phyloP scores from a whole-genome alignment of 768 basidiomycete species.

The Amanita molliuscula region DNA sequence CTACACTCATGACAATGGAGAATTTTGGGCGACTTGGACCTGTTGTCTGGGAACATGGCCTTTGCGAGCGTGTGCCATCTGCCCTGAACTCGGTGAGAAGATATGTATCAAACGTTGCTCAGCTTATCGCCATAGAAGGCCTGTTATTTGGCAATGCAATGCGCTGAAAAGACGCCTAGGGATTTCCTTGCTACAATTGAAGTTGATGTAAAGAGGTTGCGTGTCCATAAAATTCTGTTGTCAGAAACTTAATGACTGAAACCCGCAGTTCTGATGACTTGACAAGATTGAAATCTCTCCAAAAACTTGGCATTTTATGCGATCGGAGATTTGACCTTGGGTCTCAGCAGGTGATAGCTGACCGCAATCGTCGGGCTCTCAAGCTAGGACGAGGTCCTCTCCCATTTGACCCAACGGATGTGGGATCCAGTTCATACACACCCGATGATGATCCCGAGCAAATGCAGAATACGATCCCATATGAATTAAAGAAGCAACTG shows the following conservation, averaged over 20 bases:
- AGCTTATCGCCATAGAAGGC: conserved; percentile 22
- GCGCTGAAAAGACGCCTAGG: conserved; percentile 48
- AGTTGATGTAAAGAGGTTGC: conserved; percentile 45
- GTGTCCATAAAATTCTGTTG: not conserved
- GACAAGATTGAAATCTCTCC: conserved; percentile 41
- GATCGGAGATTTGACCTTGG: conserved; percentile 65
- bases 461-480: conserved; percentile 42
- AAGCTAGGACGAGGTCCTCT: conserved; percentile 60
- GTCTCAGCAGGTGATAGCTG: conserved; percentile 48
- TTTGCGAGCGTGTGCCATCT: conserved; percentile 31
- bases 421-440: conserved; percentile 53
- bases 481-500: conserved; percentile 54
- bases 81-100: conserved; percentile 35
- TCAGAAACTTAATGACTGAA: conserved; percentile 1
- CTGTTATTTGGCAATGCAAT: conserved; percentile 64
- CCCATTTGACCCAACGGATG: conserved; percentile 67
- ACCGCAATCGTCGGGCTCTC: conserved; percentile 59
- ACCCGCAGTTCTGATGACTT: conserved; percentile 33
- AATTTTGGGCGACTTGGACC: conserved; percentile 45
- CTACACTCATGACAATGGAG: conserved; percentile 35
- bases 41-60: conserved; percentile 45
- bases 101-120: not conserved
- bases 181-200: conserved; percentile 42
- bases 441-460: conserved; percentile 43
- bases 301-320: conserved; percentile 43